Evolutionary conservation across 108 stramenopile species (phyloP).

Genomic region (Tribonema minus): DNA sequence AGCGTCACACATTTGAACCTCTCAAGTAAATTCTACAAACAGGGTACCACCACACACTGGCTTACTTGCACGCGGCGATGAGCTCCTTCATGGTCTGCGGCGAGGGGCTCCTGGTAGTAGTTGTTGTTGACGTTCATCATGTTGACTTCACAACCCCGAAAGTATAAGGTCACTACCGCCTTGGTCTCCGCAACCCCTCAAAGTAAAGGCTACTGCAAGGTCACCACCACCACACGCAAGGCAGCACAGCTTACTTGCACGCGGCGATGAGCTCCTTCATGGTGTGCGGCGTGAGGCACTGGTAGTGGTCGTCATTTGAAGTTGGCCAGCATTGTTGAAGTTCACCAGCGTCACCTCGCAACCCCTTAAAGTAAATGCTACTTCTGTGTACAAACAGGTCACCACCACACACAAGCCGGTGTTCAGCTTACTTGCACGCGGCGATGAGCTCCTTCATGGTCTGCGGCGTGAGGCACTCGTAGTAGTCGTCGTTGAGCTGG

Average conservation of each 20-base stretch:
- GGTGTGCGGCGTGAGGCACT: slow-evolving; percentile 93
- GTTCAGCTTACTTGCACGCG: slow-evolving; percentile 83
- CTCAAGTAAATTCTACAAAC: too few species aligned
- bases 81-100: slow-evolving; percentile 86
- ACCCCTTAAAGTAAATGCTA: too few species aligned
- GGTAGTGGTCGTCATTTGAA: slow-evolving; percentile 57
- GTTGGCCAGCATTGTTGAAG: slow-evolving; percentile 69
- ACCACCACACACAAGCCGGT: too few species aligned
- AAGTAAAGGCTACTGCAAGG: too few species aligned
- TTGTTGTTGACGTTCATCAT: slow-evolving; percentile 92
- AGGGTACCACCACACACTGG: too few species aligned
- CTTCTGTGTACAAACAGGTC: not conserved
- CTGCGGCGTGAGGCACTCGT: slow-evolving; percentile 92
- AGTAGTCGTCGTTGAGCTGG: slow-evolving; percentile 76
- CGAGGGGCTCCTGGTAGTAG: slow-evolving; percentile 84
- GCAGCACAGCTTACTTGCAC: slow-evolving; percentile 84
- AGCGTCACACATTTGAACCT: too few species aligned
- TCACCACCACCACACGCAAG: too few species aligned
- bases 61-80: slow-evolving; percentile 86
- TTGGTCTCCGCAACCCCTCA: too few species aligned
- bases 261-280: slow-evolving; percentile 85
- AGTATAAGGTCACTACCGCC: too few species aligned
- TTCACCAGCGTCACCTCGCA: too few species aligned
- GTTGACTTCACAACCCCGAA: too few species aligned
- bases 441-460: slow-evolving; percentile 87